phyloP scores from a whole-genome alignment of 257 asterid genomes.

The Solanum chiquidenum region DNA sequence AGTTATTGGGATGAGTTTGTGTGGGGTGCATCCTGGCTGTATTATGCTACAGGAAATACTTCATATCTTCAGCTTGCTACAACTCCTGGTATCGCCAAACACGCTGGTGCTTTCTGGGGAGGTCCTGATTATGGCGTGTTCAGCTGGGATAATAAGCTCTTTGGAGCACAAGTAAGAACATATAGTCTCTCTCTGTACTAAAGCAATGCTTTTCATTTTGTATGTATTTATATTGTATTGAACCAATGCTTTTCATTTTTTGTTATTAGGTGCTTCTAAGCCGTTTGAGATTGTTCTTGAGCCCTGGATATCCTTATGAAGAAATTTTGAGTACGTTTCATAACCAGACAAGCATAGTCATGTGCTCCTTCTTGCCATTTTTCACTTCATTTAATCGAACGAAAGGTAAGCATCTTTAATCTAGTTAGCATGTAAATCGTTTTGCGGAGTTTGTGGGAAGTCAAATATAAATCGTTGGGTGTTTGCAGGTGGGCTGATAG shows the following conservation, averaged over 20 bases:
- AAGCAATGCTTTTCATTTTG: neutral
- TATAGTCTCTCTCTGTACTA: neutral
- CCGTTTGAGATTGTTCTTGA: constrained; percentile 77
- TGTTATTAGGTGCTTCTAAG: constrained; percentile 65
- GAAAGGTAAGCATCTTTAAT: constrained; percentile 33
- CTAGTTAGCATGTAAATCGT: neutral
- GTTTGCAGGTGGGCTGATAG: constrained; percentile 76
- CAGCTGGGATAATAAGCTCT: constrained; percentile 91
- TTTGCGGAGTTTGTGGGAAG: neutral
- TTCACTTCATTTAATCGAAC: constrained; percentile 83
- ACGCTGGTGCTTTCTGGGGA: constrained; percentile 96
- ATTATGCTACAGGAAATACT: constrained; percentile 85
- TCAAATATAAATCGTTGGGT: neutral
- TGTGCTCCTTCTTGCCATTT: constrained; percentile 89
- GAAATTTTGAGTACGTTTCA: constrained; percentile 78
- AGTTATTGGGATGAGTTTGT: constrained; percentile 78
- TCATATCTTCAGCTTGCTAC: constrained; percentile 89
- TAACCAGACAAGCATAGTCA: constrained; percentile 86
- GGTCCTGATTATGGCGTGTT: constrained; percentile 83
- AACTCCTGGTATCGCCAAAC: constrained; percentile 55
- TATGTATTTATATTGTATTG: neutral
- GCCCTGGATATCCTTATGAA: constrained; percentile 97
- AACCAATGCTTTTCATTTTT: neutral
- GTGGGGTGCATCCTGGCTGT: constrained; percentile 96
- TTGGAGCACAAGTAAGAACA: constrained; percentile 80